Conservation (phyloP, 2,329 filamentous ascomycete genomes). For the Hirsutella rhossiliensis region DNA sequence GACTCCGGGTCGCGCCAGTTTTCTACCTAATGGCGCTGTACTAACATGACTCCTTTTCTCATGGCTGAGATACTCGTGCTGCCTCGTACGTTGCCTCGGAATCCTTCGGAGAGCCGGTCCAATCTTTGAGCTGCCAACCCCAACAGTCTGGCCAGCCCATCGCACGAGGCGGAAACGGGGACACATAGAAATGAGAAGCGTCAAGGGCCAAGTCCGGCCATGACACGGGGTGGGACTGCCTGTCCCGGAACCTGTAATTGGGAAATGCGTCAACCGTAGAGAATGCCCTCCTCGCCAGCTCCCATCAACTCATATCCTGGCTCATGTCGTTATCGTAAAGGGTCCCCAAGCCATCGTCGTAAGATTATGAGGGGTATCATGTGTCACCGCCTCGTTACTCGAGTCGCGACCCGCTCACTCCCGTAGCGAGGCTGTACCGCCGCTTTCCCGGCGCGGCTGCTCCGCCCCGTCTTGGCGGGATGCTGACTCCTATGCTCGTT, state of each 20-base stretch:
- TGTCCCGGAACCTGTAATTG: not conserved
- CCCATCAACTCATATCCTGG: too few species aligned
- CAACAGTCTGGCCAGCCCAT: not conserved
- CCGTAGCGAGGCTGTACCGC: constrained; percentile 2
- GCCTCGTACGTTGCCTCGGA: not conserved
- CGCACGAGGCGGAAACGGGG: not conserved
- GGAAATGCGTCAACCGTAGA: too few species aligned
- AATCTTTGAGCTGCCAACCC: not conserved
- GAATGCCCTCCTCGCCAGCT: too few species aligned
- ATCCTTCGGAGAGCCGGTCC: not conserved
- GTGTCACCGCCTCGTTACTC: constrained; percentile 5
- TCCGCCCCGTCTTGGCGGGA: constrained; percentile 1
- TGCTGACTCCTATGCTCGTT: constrained; percentile 1
- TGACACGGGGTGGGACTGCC: not conserved
- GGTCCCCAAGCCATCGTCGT: not conserved
- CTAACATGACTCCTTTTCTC: not conserved
- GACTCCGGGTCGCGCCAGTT: not conserved
- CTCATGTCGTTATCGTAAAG: too few species aligned
- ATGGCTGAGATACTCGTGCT: not conserved
- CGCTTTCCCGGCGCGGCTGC: constrained; percentile 4
- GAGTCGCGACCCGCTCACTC: constrained; percentile 5
- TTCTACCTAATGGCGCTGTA: not conserved
- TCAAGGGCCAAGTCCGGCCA: not conserved
- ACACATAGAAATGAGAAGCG: not conserved
- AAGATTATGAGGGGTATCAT: not conserved